phyloP scores from a whole-genome alignment of 768 basidiomycete genomes.

The Hemileccinum impolitum region DNA sequence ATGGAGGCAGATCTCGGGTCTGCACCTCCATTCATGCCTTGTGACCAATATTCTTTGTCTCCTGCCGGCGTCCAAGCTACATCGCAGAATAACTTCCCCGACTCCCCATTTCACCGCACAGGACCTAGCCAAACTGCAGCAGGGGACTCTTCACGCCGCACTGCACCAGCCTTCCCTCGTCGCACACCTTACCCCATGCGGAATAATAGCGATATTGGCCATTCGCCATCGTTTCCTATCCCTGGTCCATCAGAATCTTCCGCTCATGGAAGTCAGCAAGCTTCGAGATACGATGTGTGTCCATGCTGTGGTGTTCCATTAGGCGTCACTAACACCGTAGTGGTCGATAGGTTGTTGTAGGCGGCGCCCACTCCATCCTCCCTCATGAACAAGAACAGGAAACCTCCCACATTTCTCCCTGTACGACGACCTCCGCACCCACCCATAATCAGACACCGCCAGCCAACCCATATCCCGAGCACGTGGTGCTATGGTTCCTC shows the following conservation, averaged over 20 bases:
- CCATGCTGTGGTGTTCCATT: neutral
- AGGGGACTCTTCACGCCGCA: neutral
- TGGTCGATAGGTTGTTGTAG: neutral
- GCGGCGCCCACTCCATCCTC: neutral
- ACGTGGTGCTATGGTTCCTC: conserved; percentile 4
- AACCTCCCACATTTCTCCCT: neutral
- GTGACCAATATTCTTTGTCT: neutral
- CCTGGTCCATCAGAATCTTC: neutral
- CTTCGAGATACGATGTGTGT: neutral
- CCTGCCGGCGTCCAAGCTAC: neutral
- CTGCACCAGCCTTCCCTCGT: neutral
- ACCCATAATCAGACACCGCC: neutral
- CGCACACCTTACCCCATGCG: neutral
- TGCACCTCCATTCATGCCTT: neutral
- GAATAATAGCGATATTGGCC: neutral
- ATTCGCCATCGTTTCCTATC: neutral
- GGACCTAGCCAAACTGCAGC: neutral
- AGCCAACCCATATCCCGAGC: neutral
- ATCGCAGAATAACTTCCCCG: neutral
- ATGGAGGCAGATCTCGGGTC: neutral
- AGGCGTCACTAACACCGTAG: neutral
- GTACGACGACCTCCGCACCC: neutral
- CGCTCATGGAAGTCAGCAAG: neutral
- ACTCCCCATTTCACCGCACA: neutral
- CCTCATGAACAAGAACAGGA: neutral